Evolutionary conservation across 495 filamentous ascomycete genomes (phyloP).

Genomic region (Aspergillus heteromorphus): DNA sequence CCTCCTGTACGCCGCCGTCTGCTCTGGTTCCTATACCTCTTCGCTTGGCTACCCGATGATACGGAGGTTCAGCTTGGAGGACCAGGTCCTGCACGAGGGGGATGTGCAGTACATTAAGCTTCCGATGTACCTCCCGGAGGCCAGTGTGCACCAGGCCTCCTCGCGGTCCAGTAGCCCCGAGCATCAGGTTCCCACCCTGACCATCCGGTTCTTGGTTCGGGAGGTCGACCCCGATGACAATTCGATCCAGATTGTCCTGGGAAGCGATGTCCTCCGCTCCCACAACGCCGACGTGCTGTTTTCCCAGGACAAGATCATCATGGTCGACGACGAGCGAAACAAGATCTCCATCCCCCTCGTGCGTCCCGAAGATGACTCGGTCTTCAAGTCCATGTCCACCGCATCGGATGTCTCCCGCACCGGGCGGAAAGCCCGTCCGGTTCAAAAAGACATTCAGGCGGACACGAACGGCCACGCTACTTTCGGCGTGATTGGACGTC

Average conservation of each 20-base stretch:
- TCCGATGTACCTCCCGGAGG: constrained; percentile 84
- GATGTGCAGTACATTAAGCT: constrained; percentile 65
- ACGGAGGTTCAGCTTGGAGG: constrained; percentile 61
- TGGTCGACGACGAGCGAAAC: constrained; percentile 81
- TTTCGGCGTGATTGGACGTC: constrained; percentile 29
- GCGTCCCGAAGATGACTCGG: constrained; percentile 78
- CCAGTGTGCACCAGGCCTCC: constrained; percentile 69
- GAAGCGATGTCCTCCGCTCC: constrained; percentile 78
- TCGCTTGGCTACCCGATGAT: constrained; percentile 68
- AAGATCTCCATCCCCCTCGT: constrained; percentile 91
- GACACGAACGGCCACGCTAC: constrained; percentile 17
- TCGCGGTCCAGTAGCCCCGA: constrained; percentile 67
- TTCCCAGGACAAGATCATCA: constrained; percentile 79
- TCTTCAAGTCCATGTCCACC: constrained; percentile 72
- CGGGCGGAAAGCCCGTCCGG: constrained; percentile 2
- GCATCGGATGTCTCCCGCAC: constrained; percentile 30
- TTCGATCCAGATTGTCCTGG: constrained; percentile 73
- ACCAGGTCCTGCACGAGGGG: constrained; percentile 60
- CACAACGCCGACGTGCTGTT: constrained; percentile 90
- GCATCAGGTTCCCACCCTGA: constrained; percentile 74
- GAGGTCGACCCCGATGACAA: constrained; percentile 47
- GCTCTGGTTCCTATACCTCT: constrained; percentile 86
- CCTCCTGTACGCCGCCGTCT: constrained; percentile 85
- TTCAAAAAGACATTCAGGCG: constrained; percentile 1
- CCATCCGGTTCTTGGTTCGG: constrained; percentile 68